These are phyloP conservation scores for Verticillium longisporum DNA, from an alignment of 2,329 filamentous ascomycete species.

Conservation along the genomic window DNA sequence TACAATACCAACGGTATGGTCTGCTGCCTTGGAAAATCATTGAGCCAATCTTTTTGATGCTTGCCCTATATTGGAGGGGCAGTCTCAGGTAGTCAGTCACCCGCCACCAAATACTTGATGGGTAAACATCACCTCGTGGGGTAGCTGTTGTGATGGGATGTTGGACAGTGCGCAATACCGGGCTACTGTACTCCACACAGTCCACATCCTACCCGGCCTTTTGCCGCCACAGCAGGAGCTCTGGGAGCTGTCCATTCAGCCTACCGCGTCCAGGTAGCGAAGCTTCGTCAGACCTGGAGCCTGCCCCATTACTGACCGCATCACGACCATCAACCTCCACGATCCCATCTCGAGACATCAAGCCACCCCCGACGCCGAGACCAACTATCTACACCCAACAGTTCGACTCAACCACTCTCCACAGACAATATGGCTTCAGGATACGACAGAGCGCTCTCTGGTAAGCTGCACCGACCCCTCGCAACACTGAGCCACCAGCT, in stretches of 20 bases:
- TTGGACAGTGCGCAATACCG: too few species aligned
- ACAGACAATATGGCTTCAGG: constrained; percentile 68
- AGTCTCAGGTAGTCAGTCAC: too few species aligned
- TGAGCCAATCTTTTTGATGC: too few species aligned
- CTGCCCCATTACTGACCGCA: constrained; percentile 12
- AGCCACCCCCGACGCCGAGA: constrained; percentile 2
- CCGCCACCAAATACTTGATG: neutral
- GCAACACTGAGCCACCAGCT: constrained; percentile 21
- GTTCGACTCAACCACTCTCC: neutral
- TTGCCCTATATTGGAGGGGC: too few species aligned
- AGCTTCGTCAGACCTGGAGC: constrained; percentile 23
- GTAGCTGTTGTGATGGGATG: too few species aligned
- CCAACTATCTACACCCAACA: neutral
- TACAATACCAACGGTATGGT: too few species aligned
- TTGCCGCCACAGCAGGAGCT: constrained; percentile 7
- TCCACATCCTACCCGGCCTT: neutral
- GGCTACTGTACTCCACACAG: neutral
- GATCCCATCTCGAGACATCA: constrained; percentile 3
- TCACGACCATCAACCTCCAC: constrained; percentile 5
- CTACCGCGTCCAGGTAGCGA: constrained; percentile 12
- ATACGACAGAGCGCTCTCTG: constrained; percentile 98
- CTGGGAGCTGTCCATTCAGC: constrained; percentile 11
- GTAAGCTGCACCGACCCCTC: constrained; percentile 46
- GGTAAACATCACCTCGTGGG: too few species aligned
- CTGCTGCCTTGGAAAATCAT: too few species aligned